Conservation (phyloP, 352 stramenopile genomes). For the Globisporangium spiculum region DNA sequence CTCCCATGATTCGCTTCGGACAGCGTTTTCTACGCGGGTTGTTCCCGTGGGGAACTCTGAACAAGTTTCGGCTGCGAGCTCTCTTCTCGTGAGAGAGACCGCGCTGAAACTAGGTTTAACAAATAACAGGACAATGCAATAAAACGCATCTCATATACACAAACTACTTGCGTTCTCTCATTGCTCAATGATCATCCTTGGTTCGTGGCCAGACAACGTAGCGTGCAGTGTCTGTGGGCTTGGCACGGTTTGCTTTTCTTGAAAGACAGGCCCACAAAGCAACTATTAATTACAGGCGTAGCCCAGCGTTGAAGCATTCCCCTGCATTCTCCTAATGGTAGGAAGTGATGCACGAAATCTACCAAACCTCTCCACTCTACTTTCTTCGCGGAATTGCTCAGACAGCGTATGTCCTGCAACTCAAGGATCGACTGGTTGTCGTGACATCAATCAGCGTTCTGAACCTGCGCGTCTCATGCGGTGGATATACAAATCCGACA, state of each 20-base stretch:
- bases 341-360: background rate
- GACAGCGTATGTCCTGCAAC: background rate
- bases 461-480: background rate
- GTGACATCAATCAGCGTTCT: background rate
- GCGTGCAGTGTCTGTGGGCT: background rate
- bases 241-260: background rate
- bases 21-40: conserved; percentile 13
- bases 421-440: background rate
- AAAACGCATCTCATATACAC: conserved; percentile 13
- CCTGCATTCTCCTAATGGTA: too few relatives aligned
- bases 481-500: background rate
- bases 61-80: conserved; percentile 8
- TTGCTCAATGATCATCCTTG: too few relatives aligned
- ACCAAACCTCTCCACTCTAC: background rate
- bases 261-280: background rate
- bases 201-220: background rate
- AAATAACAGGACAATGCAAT: conserved; percentile 32
- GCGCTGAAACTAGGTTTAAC: conserved; percentile 21
- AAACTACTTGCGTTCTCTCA: background rate
- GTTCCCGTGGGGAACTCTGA: conserved; percentile 3
- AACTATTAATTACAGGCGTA: background rate
- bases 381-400: background rate
- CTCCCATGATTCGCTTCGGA: conserved; percentile 9
- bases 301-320: background rate
- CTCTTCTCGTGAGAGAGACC: background rate